A percentile compares a stretch with the other conserved stretches of the same genome.
Evolutionary conservation across 139 green algal species (phyloP).

Genomic region (Zygnema circumcarinatum): DNA sequence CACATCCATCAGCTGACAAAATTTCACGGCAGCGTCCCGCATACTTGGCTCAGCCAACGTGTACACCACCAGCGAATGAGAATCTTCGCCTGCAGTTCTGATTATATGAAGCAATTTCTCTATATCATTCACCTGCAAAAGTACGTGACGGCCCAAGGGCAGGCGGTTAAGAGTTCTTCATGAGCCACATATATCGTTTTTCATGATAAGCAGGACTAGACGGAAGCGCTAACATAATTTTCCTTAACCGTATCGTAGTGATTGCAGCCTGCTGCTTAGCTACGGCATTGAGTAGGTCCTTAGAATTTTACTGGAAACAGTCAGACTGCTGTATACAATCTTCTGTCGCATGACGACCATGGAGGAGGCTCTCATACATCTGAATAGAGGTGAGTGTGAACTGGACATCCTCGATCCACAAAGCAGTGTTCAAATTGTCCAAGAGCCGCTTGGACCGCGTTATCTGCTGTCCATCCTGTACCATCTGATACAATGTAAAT

Average conservation of each 20-base stretch:
- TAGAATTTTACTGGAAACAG: too few relatives aligned
- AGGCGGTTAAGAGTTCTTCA: too few relatives aligned
- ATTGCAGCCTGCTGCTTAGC: too few relatives aligned
- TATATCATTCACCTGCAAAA: slow-evolving; percentile 28
- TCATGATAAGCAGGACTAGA: too few relatives aligned
- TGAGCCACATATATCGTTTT: too few relatives aligned
- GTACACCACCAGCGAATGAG: slow-evolving; percentile 29
- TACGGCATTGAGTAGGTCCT: too few relatives aligned
- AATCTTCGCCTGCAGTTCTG: not conserved
- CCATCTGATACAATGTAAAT: slow-evolving; percentile 50
- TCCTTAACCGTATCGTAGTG: too few relatives aligned
- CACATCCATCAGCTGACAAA: not conserved
- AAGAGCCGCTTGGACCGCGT: slow-evolving; percentile 35
- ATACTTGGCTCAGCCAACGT: slow-evolving; percentile 17
- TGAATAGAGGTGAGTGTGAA: slow-evolving; percentile 29
- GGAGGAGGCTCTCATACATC: slow-evolving; percentile 36
- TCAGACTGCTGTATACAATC: too few relatives aligned
- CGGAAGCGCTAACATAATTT: too few relatives aligned
- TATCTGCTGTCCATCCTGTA: slow-evolving; percentile 36
- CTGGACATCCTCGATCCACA: not conserved
- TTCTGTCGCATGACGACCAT: too few relatives aligned
- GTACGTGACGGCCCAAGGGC: too few relatives aligned
- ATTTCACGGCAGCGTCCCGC: slow-evolving; percentile 6
- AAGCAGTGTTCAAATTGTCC: slow-evolving; percentile 30
- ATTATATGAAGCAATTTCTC: slow-evolving; percentile 23